Percentiles rank a stretch among this genome's conserved stretches.
Conservation (phyloP, 2,329 filamentous ascomycete genomes). For the Diaporthe nobilis region DNA sequence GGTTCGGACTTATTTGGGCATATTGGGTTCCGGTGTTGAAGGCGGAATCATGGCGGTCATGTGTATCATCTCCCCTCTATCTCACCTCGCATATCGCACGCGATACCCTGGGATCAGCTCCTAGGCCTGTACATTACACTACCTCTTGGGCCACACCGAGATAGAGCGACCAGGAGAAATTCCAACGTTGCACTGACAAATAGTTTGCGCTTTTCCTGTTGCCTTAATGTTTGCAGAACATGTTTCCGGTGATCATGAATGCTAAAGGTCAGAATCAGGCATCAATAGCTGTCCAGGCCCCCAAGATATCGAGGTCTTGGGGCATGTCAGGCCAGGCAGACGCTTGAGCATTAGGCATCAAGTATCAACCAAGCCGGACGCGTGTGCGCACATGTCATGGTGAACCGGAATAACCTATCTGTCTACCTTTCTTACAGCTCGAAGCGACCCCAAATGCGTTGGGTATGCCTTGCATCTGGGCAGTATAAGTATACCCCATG, state of each 20-base stretch:
- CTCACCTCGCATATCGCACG: conserved; percentile 46
- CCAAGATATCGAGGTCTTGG: not conserved
- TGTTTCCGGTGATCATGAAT: too few species aligned
- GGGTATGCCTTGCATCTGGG: not conserved
- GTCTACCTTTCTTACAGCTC: not conserved
- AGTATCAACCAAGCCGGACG: not conserved
- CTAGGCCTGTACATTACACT: conserved; percentile 48
- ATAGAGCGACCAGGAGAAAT: conserved; percentile 34
- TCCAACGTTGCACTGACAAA: conserved; percentile 3
- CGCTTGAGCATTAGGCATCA: conserved; percentile 17
- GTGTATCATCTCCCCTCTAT: conserved; percentile 53
- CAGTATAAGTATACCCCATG: not conserved
- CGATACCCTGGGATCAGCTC: conserved; percentile 40
- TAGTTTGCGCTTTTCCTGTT: not conserved
- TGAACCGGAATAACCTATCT: not conserved
- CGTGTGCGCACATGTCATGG: not conserved
- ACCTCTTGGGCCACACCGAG: conserved; percentile 27
- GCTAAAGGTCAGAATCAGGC: not conserved
- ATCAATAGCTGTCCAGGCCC: not conserved
- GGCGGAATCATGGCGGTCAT: conserved; percentile 56
- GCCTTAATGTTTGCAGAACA: not conserved
- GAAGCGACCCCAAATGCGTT: not conserved
- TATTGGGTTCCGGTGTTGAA: conserved; percentile 63
- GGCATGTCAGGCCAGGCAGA: conserved; percentile 3
- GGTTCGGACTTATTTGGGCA: conserved; percentile 55